Evolutionary conservation across 108 stramenopile genomes (phyloP).

Genomic region (Skeletonema tropicum): DNA sequence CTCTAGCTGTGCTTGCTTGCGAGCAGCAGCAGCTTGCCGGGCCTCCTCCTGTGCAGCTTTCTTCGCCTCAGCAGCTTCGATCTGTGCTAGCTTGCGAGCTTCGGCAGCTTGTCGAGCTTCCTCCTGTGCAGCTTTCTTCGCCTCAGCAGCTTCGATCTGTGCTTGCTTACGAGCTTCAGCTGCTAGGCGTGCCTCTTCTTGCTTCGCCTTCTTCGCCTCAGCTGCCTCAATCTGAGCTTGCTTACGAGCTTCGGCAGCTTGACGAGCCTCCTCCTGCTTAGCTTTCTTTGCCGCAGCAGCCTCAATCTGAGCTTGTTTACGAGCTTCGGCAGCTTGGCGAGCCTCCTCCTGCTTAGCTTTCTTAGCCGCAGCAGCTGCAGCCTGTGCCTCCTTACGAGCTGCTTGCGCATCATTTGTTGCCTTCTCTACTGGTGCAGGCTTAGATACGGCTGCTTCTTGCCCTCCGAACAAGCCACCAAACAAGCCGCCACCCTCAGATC

Average conservation of each 20-base stretch:
- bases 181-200: too few relatives aligned
- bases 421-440: conserved; percentile 15
- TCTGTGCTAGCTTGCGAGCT: too few relatives aligned
- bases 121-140: too few relatives aligned
- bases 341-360: conserved; percentile 21
- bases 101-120: too few relatives aligned
- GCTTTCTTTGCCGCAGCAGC: conserved; percentile 19
- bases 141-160: too few relatives aligned
- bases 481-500: conserved; percentile 36
- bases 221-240: conserved; percentile 6
- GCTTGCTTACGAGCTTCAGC: too few relatives aligned
- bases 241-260: conserved; percentile 5
- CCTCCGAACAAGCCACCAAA: conserved; percentile 34
- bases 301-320: not conserved
- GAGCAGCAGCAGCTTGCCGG: too few relatives aligned
- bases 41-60: too few relatives aligned
- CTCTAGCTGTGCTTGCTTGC: too few relatives aligned
- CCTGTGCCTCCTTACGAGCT: conserved; percentile 5
- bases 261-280: conserved; percentile 4
- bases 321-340: conserved; percentile 7
- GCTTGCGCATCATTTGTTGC: conserved; percentile 9
- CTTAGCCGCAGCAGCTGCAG: conserved; percentile 24
- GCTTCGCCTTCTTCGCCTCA: too few relatives aligned
- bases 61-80: too few relatives aligned
- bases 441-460: conserved; percentile 7